Evolutionary conservation across 257 asterid species (phyloP).

Genomic region (Solanum pinnatisectum): DNA sequence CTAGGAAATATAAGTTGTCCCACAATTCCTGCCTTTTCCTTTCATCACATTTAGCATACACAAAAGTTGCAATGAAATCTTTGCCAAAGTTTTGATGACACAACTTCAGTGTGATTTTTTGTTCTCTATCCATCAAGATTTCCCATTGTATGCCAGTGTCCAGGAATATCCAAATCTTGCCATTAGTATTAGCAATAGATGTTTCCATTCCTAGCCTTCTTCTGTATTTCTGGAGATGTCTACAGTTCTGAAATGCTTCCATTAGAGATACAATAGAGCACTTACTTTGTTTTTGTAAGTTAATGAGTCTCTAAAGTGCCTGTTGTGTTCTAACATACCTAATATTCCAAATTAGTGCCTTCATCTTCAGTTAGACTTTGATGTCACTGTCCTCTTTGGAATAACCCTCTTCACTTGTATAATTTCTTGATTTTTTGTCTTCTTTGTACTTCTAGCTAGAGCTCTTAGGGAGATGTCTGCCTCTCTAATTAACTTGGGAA

Average conservation of each 20-base stretch:
- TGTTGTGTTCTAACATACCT: background rate
- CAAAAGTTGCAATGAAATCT: too few relatives aligned
- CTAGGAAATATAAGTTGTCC: background rate
- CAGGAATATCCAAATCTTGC: too few relatives aligned
- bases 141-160: too few relatives aligned
- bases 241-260: background rate
- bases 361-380: background rate
- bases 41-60: background rate
- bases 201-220: too few relatives aligned
- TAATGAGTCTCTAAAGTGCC: background rate
- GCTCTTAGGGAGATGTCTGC: background rate
- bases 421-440: background rate
- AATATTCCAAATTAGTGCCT: background rate
- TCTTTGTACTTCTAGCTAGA: background rate
- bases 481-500: background rate
- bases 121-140: background rate
- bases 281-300: too few relatives aligned
- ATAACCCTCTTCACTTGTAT: background rate
- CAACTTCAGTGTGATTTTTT: background rate
- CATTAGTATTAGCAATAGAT: too few relatives aligned
- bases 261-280: background rate
- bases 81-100: background rate
- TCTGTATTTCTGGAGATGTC: too few relatives aligned
- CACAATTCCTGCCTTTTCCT: background rate
- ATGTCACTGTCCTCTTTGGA: background rate